Conservation (phyloP, 352 stramenopile genomes). For the Phytopythium chamaehyphon region DNA sequence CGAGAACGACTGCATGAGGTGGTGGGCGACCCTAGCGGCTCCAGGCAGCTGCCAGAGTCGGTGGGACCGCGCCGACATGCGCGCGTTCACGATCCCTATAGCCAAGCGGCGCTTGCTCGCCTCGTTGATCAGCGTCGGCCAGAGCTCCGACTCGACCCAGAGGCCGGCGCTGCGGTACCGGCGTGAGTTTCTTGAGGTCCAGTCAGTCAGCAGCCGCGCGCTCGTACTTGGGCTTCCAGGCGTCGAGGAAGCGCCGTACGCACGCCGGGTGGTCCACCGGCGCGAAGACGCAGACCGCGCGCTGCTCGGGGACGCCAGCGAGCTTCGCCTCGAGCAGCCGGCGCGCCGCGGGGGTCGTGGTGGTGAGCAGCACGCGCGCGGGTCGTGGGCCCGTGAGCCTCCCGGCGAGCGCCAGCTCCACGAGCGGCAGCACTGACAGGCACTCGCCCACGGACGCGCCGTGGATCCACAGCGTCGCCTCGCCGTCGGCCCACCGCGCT, state of each 20-base stretch:
- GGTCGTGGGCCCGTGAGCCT: constrained; percentile 7
- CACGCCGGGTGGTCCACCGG: constrained; percentile 50
- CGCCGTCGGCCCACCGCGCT: constrained; percentile 1
- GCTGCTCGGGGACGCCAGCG: constrained; percentile 13
- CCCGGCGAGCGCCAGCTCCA: constrained; percentile 39
- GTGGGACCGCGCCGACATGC: constrained; percentile 53
- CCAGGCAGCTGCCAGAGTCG: constrained; percentile 45
- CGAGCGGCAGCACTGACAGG: constrained; percentile 56
- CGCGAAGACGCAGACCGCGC: constrained; percentile 53
- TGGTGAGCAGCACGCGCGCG: constrained; percentile 56
- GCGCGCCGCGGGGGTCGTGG: constrained; percentile 59
- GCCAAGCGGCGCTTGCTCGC: constrained; percentile 35
- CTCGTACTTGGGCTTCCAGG: constrained; percentile 52
- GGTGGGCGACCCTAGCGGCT: constrained; percentile 16
- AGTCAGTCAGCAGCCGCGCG: background rate
- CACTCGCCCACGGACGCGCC: constrained; percentile 72
- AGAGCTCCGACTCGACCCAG: constrained; percentile 83
- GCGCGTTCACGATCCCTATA: constrained; percentile 62
- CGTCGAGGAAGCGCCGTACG: constrained; percentile 57
- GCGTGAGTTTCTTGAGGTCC: too few relatives aligned
- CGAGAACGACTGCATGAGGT: constrained; percentile 34
- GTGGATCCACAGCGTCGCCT: constrained; percentile 68
- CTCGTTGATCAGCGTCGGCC: constrained; percentile 65
- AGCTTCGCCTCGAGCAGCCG: constrained; percentile 26
- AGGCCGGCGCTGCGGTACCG: constrained; percentile 54